Conservation (phyloP, 2,329 filamentous ascomycete genomes). For the Tetracladium maxilliforme region DNA sequence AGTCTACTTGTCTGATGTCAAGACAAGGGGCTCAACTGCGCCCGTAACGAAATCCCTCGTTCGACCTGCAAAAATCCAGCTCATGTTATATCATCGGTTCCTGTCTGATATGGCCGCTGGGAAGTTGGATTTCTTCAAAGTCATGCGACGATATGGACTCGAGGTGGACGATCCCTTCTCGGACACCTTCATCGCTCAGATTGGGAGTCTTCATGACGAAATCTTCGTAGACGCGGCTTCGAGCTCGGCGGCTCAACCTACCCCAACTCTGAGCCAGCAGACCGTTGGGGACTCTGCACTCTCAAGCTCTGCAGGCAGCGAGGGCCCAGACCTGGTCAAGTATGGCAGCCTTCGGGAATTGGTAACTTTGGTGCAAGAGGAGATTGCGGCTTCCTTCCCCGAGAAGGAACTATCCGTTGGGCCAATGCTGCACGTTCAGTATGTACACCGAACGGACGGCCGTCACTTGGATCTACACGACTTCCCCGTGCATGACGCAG, state of each 20-base stretch:
- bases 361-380: too few relatives aligned
- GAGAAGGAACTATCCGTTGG: conserved; percentile 38
- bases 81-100: conserved; percentile 80
- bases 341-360: too few relatives aligned
- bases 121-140: conserved; percentile 49
- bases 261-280: too few relatives aligned
- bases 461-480: too few relatives aligned
- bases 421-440: conserved; percentile 41
- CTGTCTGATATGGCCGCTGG: conserved; percentile 63
- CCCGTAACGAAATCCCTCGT: conserved; percentile 48
- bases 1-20: conserved; percentile 77
- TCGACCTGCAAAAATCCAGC: conserved; percentile 68
- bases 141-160: conserved; percentile 61
- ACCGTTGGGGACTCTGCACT: too few relatives aligned
- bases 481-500: conserved; percentile 50
- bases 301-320: too few relatives aligned
- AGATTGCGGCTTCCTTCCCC: too few relatives aligned
- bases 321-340: too few relatives aligned
- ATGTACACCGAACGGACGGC: too few relatives aligned
- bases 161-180: conserved; percentile 55
- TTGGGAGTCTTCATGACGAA: conserved; percentile 54
- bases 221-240: conserved; percentile 35
- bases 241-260: conserved; percentile 11
- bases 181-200: conserved; percentile 63
- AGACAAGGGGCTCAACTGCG: conserved; percentile 56